Base-by-base conservation (phyloP, 1,284 basidiomycete genomes). In the Cutaneotrichosporon cutaneum region DNA sequence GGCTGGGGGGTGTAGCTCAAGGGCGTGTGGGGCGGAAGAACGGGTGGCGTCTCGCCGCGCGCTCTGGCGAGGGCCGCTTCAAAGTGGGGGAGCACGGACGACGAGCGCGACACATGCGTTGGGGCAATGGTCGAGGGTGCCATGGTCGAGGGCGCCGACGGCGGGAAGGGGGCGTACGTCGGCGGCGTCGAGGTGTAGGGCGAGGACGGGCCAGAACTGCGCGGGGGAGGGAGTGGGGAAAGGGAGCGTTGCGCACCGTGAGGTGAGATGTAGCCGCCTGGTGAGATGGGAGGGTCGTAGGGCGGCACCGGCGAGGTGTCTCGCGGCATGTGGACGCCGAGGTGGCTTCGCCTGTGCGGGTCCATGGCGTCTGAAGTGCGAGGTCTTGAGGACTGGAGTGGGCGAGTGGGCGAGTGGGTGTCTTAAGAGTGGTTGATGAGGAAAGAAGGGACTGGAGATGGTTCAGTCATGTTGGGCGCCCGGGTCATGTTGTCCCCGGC, bases 51-150 rank as follows among this genome's bases (percentile, higher is more conserved):
- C 35, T 62, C 58, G 3, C 60, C 60, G 9, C 61, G 60, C 14
- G 72, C 68, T 2, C 72, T 65, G 10, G 75, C 74, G 8, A 76
- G 59, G 0, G 75, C 75, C 1, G 75, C 74, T 53, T 77, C 74
- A 54, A 77, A 77, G 61, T 71, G 69, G 0, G 74, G 73, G 2
- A 76, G 61, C 3, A 68, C 42, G 3, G 47, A 42, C 22, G 53
- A 35, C 0, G 47, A n/a, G 3, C 54, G 35, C 11, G 57, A 58
- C 39, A 42, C 39, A 14, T 42, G 39, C 8, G 39, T 42, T 2
- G 53, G 44, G 33, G 44, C 52, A 32, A 59, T 9, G 9, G 50
- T 48, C 27, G 58, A 58, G 13, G 56, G 36, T 18, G 56, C 33
- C 21, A 36, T 22, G 16, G 44, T 56, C 13, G 57, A 58, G 4